Evolutionary conservation across 1,284 basidiomycete species (phyloP).

Genomic region (Boletus semigastroideus): DNA sequence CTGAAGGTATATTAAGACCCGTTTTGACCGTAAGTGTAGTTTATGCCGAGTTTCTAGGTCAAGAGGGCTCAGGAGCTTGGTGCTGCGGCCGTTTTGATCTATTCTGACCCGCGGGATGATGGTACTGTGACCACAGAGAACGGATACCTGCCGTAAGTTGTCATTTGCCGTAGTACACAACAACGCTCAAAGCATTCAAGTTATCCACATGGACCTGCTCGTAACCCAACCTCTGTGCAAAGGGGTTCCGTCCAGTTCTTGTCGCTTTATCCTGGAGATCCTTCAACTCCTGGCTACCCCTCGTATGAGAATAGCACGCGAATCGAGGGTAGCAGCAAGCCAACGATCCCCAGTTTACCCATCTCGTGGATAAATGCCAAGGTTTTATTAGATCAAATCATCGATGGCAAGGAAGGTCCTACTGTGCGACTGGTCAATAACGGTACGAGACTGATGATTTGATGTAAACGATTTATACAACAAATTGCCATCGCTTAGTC

Average conservation of each 20-base stretch:
- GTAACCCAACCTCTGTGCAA: conserved; percentile 68
- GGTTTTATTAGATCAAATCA: conserved; percentile 44
- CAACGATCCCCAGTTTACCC: conserved; percentile 66
- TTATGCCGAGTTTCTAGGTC: conserved; percentile 38
- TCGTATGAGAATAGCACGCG: conserved; percentile 74
- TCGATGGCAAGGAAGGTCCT: conserved; percentile 34
- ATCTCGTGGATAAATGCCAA: conserved; percentile 58
- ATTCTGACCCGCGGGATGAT: conserved; percentile 75
- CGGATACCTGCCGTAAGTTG: conserved; percentile 49
- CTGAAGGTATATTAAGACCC: conserved; percentile 45
- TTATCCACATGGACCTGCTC: conserved; percentile 72
- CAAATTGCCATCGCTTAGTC: conserved; percentile 33
- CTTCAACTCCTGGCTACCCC: conserved; percentile 70
- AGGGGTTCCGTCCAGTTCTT: conserved; percentile 76
- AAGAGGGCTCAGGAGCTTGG: conserved; percentile 73
- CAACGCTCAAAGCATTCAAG: conserved; percentile 15
- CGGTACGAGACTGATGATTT: conserved; percentile 32
- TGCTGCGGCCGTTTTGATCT: conserved; percentile 61
- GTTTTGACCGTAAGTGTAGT: not conserved
- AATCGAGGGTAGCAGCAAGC: conserved; percentile 55
- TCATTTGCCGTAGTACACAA: conserved; percentile 4
- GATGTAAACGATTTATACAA: conserved; percentile 3
- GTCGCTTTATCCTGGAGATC: conserved; percentile 67
- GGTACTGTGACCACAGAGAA: conserved; percentile 66
- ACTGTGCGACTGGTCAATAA: conserved; percentile 47